phyloP scores from a whole-genome alignment of 2,329 filamentous ascomycete genomes.

The Botryotinia narcissicola region DNA sequence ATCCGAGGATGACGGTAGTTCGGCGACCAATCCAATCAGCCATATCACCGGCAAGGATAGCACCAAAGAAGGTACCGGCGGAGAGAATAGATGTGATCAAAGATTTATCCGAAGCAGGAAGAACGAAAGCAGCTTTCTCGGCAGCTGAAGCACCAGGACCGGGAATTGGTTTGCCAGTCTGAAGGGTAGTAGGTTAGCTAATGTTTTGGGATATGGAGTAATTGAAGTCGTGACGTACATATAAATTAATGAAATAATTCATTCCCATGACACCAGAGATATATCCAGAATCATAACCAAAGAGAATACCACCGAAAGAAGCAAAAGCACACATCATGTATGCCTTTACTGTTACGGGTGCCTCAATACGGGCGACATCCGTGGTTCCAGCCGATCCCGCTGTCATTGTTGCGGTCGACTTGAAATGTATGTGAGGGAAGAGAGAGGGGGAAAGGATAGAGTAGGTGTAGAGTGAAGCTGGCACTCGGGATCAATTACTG shows the following conservation, averaged over 20 bases:
- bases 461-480: not conserved
- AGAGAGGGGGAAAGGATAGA: not conserved
- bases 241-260: slow-evolving; percentile 42
- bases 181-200: not conserved
- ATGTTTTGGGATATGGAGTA: slow-evolving; percentile 4
- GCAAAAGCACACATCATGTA: slow-evolving; percentile 70
- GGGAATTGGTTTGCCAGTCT: slow-evolving; percentile 29
- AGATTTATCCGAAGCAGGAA: slow-evolving; percentile 51
- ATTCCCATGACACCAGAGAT: slow-evolving; percentile 59
- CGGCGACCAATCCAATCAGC: slow-evolving; percentile 73
- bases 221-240: slow-evolving; percentile 25
- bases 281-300: slow-evolving; percentile 74
- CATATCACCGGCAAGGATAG: slow-evolving; percentile 73
- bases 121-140: slow-evolving; percentile 29
- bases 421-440: not conserved
- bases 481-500: not conserved
- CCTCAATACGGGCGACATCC: slow-evolving; percentile 69
- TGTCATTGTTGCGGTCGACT: slow-evolving; percentile 13
- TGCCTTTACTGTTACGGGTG: slow-evolving; percentile 66
- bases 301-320: slow-evolving; percentile 58
- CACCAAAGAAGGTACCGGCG: slow-evolving; percentile 75
- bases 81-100: slow-evolving; percentile 70
- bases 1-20: slow-evolving; percentile 59
- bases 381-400: slow-evolving; percentile 38
- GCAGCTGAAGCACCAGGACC: slow-evolving; percentile 22